Conservation (phyloP, 352 stramenopile genomes). For the Chloridella minuta region DNA sequence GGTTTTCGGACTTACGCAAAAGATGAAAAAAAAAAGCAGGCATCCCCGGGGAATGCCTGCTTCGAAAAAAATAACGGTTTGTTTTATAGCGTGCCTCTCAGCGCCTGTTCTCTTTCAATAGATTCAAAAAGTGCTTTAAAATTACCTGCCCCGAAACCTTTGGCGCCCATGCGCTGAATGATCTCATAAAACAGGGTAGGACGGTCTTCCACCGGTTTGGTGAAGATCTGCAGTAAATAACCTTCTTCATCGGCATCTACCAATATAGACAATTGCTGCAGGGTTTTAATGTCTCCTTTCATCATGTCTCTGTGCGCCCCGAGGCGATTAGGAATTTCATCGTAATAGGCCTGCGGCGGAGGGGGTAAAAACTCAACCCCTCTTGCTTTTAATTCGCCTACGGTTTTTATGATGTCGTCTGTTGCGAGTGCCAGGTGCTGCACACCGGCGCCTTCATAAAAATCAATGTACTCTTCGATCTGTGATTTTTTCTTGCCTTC, state of each 20-base stretch:
- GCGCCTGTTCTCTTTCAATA: conserved; percentile 27
- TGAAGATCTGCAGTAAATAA: conserved; percentile 53
- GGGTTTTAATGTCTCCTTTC: conserved; percentile 39
- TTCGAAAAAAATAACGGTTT: no score
- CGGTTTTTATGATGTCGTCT: conserved; percentile 63
- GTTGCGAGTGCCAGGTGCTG: conserved; percentile 86
- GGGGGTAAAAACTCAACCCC: conserved; percentile 14
- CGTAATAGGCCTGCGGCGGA: not conserved
- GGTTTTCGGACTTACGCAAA: no score
- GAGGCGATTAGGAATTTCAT: not conserved
- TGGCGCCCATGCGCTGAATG: conserved; percentile 54
- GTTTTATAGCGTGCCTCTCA: not conserved
- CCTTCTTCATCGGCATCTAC: conserved; percentile 46
- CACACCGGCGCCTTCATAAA: conserved; percentile 60
- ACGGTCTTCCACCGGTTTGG: conserved; percentile 40
- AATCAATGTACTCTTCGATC: conserved; percentile 72
- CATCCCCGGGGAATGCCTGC: no score
- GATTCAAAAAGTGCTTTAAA: conserved; percentile 49
- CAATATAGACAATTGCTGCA: conserved; percentile 36
- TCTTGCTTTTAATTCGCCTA: conserved; percentile 22
- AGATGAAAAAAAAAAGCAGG: no score
- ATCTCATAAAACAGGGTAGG: conserved; percentile 56
- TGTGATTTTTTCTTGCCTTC: conserved; percentile 56
- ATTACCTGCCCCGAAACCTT: conserved; percentile 45
- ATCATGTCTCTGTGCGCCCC: not conserved